A percentile compares a stretch with the other conserved stretches of the same genome.
phyloP scores from a whole-genome alignment of 768 basidiomycete species.

The Tricholoma sp. region DNA sequence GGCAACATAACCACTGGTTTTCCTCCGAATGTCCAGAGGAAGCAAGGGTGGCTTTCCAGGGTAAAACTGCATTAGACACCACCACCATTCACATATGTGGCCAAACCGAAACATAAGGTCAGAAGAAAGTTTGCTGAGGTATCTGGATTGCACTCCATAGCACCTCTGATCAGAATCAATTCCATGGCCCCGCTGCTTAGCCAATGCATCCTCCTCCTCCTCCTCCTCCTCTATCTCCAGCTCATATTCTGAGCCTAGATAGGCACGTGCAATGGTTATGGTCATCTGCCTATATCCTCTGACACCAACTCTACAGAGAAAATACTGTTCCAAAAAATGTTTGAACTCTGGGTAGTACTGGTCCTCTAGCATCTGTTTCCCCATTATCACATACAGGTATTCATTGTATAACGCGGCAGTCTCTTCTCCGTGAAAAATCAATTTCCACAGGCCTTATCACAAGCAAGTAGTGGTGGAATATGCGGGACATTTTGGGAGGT shows the following conservation, averaged over 20 bases:
- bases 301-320: too few species aligned
- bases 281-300: too few species aligned
- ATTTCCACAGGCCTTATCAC: too few species aligned
- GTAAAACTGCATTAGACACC: slow-evolving; percentile 9
- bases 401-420: too few species aligned
- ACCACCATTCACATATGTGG: slow-evolving; percentile 15
- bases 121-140: slow-evolving; percentile 9
- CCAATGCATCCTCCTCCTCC: slow-evolving; percentile 6
- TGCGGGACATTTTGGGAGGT: too few species aligned
- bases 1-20: not conserved
- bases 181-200: slow-evolving; percentile 12
- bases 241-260: slow-evolving; percentile 14
- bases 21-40: slow-evolving; percentile 4
- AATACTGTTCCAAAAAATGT: too few species aligned
- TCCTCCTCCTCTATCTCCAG: slow-evolving; percentile 11
- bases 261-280: too few species aligned
- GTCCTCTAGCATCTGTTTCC: too few species aligned
- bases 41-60: slow-evolving; percentile 10
- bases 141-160: slow-evolving; percentile 14
- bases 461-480: too few species aligned
- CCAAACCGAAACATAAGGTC: slow-evolving; percentile 15
- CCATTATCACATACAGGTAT: too few species aligned
- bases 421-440: too few species aligned
- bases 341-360: too few species aligned
- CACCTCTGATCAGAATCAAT: not conserved